Conservation (phyloP, 2,329 filamentous ascomycete species). For the Cladobotryum mycophilum region DNA sequence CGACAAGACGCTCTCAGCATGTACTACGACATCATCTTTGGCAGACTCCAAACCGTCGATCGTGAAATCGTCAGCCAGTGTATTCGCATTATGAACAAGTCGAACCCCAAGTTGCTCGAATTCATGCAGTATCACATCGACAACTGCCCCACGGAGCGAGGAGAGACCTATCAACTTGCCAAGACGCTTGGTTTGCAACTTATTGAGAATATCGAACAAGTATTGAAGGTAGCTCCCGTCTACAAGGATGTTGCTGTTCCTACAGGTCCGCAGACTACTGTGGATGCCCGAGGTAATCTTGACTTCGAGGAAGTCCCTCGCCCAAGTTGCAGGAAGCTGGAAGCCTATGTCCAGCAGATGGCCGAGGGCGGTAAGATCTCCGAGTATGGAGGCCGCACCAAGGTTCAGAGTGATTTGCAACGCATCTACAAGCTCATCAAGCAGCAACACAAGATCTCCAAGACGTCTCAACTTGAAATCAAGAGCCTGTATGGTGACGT, state of each 20-base stretch:
- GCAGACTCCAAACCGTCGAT: conserved; percentile 84
- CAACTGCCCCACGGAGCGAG: conserved; percentile 92
- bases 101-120: conserved; percentile 88
- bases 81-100: conserved; percentile 98
- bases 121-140: conserved; percentile 99
- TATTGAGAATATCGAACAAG: conserved; percentile 96
- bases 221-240: conserved; percentile 72
- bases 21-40: conserved; percentile 99
- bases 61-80: conserved; percentile 98
- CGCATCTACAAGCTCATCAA: conserved; percentile 98
- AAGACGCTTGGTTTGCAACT: conserved; percentile 90
- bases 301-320: conserved; percentile 85
- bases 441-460: conserved; percentile 96
- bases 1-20: conserved; percentile 95
- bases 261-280: conserved; percentile 85
- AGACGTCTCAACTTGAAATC: conserved; percentile 93
- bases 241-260: conserved; percentile 96
- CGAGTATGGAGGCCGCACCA: conserved; percentile 95
- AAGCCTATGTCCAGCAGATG: conserved; percentile 98
- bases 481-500: conserved; percentile 93
- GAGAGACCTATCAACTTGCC: conserved; percentile 96
- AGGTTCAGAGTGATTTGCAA: conserved; percentile 92
- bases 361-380: conserved; percentile 97
- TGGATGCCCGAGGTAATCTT: conserved; percentile 87
- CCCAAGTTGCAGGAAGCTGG: conserved; percentile 86